These are phyloP conservation scores for Paragyromitra xinjiangensis DNA, from an alignment of 495 filamentous ascomycete species.

Conservation along the genomic window DNA sequence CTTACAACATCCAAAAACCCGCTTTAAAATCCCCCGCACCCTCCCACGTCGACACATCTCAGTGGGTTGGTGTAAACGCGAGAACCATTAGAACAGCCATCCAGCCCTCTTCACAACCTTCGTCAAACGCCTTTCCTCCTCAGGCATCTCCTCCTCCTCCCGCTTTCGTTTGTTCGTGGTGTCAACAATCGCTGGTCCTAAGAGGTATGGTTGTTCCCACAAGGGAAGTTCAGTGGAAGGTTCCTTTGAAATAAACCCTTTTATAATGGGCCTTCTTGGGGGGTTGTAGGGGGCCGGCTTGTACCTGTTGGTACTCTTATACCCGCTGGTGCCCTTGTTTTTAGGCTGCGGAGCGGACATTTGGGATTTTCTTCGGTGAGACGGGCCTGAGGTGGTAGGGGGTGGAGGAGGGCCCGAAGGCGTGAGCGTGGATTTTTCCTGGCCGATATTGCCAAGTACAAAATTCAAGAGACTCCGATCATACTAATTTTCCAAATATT, in stretches of 20 bases:
- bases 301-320: neutral
- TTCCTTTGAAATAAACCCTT: conserved; percentile 9
- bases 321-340: no score
- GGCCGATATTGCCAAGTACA: neutral
- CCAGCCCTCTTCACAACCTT: neutral
- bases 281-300: neutral
- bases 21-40: neutral
- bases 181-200: neutral
- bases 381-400: neutral
- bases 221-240: neutral
- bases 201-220: neutral
- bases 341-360: no score
- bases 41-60: neutral
- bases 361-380: no score
- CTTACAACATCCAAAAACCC: neutral
- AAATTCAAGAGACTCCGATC: neutral
- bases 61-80: neutral
- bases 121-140: neutral
- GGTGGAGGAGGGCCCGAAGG: neutral
- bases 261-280: neutral
- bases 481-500: neutral
- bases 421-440: neutral
- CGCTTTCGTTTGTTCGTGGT: neutral
- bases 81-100: neutral
- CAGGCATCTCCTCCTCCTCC: neutral